Evolutionary conservation across 1,139 yeast species (phyloP).

Genomic region (Pichia inconspicua): DNA sequence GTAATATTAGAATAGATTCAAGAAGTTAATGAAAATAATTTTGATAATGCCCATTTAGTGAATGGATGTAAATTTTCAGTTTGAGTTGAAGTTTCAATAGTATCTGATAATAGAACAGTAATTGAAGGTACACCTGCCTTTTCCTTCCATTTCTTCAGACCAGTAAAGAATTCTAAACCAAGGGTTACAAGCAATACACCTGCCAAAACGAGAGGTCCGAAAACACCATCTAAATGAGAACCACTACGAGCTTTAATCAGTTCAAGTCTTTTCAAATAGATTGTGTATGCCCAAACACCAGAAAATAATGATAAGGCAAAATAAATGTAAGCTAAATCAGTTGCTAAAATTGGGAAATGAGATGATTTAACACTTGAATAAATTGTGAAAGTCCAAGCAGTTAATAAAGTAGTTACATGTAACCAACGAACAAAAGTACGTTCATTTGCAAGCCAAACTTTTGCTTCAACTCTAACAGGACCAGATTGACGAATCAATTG

Average conservation of each 20-base stretch:
- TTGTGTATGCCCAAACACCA: slow-evolving; percentile 83
- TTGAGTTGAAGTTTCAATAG: slow-evolving; percentile 4
- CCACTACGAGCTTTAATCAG: slow-evolving; percentile 78
- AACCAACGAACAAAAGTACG: slow-evolving; percentile 96
- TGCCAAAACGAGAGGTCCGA: slow-evolving; percentile 82
- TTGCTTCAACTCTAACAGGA: slow-evolving; percentile 89
- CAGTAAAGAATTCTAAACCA: slow-evolving; percentile 62
- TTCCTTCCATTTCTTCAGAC: slow-evolving; percentile 39
- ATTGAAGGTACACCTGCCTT: slow-evolving; percentile 16
- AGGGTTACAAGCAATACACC: slow-evolving; percentile 60
- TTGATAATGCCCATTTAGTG: slow-evolving; percentile 20
- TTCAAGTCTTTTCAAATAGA: slow-evolving; percentile 62
- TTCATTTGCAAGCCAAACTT: slow-evolving; percentile 97
- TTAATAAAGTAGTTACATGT: slow-evolving; percentile 78
- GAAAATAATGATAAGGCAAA: slow-evolving; percentile 75
- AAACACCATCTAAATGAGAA: slow-evolving; percentile 76
- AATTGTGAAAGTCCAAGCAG: slow-evolving; percentile 81
- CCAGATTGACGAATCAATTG: slow-evolving; percentile 79
- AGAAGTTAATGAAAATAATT: slow-evolving; percentile 18
- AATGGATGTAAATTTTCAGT: slow-evolving; percentile 22
- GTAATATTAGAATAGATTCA: neutral
- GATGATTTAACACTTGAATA: slow-evolving; percentile 69
- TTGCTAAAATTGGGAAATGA: slow-evolving; percentile 49
- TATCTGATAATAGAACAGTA: neutral
- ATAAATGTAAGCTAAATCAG: slow-evolving; percentile 65